Conservation (phyloP, 148 eudicot genomes). For the Cornus controversa region DNA sequence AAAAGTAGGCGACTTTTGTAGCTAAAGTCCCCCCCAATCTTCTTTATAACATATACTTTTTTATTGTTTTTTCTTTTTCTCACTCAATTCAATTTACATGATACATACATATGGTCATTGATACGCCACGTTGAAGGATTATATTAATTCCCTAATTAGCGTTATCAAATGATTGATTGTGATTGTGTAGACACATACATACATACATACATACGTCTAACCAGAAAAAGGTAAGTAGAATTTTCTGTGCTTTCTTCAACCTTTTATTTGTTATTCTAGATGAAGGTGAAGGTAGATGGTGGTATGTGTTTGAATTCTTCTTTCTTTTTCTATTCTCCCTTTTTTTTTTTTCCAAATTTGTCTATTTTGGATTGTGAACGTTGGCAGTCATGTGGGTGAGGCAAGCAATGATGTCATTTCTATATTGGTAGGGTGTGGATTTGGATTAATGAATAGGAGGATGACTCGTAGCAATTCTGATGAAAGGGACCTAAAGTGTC, state of each 20-base stretch:
- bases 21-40: not conserved
- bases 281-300: not conserved
- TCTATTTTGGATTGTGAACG: not conserved
- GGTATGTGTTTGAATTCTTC: not conserved
- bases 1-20: too few relatives aligned
- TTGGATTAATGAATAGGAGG: not conserved
- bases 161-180: not conserved
- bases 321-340: not conserved
- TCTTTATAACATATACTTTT: not conserved
- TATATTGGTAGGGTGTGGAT: slow-evolving; percentile 12
- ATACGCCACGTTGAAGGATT: slow-evolving; percentile 6
- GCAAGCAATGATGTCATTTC: slow-evolving; percentile 10
- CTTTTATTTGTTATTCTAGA: not conserved
- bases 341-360: not conserved
- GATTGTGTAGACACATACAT: not conserved
- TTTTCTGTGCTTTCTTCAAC: not conserved
- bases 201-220: not conserved
- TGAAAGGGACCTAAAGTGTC: not conserved
- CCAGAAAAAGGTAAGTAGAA: not conserved
- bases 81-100: not conserved
- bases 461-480: slow-evolving; percentile 3
- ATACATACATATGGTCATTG: not conserved
- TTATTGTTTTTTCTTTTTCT: not conserved
- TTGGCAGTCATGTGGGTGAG: not conserved
- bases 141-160: slow-evolving; percentile 6